Evolutionary conservation across 768 basidiomycete species (phyloP), one percentile per base, ranked within the genome.

Genomic region (Termitomyces sp.): DNA sequence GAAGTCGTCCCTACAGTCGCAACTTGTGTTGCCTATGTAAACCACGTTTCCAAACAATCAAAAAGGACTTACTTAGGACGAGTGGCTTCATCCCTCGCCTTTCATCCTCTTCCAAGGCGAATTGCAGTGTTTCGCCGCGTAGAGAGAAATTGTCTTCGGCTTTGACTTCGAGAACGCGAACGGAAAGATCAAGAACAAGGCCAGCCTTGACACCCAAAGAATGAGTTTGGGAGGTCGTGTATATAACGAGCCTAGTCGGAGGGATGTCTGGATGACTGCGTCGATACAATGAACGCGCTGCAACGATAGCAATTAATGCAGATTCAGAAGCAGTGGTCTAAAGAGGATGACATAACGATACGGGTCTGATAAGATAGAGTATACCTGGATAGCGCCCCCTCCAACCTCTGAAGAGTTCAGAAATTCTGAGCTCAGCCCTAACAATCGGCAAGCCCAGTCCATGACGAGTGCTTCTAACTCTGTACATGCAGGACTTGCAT

Each of bases 221-320:
- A 69, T 96, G 94, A 0, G 94, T 97, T 68, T 96, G 92, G 0
- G 91, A 89, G 1, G 92, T 94, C 0, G 87, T 88, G 64, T 97
- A 95, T 31, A 98, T 81, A 5, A 97, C 79, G 15, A 98, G 74
- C 24, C 86, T 77, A 57, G 85, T 81, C 4, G 79, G 61, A 15
- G 75, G 70, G 20, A 72, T 68, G 13, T 77, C 72, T 2, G 86
- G 84, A 61, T 87, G 70, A 47, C 69, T 62, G 20, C 72, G 73
- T 51, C 75, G 68, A 67, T 83, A 86, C 37, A 77, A 72, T 51
- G 83, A 75, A 20, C 95, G 84, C 0, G 95, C 95, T 0, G 90
- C 92, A 26, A 95, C 88, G 6, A 86, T 76, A 15, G 86, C 87
- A 5, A 89, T 81, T 12, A 98, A 75, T 10, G 82, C 81, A 0